These are phyloP conservation scores for Blumeriella jaapii DNA, from an alignment of 2,329 filamentous ascomycete genomes.

Conservation along the genomic window DNA sequence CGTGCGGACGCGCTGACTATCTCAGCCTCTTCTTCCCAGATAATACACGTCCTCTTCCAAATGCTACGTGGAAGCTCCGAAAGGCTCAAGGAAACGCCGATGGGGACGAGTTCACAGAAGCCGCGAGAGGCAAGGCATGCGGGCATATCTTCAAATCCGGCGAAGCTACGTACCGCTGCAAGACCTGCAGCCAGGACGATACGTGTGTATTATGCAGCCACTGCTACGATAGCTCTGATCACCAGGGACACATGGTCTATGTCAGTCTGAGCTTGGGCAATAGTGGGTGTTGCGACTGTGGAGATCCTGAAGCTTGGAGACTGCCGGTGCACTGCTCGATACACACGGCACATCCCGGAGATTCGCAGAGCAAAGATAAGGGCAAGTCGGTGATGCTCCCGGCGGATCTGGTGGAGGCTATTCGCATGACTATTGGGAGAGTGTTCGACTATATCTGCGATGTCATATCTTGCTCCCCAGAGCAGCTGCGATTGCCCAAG, in stretches of 20 bases:
- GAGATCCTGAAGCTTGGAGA: constrained; percentile 89
- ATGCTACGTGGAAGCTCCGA: constrained; percentile 60
- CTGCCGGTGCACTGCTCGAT: constrained; percentile 84
- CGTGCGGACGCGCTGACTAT: constrained; percentile 61
- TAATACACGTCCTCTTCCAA: constrained; percentile 46
- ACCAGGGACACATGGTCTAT: constrained; percentile 83
- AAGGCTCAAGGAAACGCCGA: constrained; percentile 87
- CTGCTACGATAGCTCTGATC: constrained; percentile 92
- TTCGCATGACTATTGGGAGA: constrained; percentile 75
- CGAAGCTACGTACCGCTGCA: constrained; percentile 88
- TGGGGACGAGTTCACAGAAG: constrained; percentile 87
- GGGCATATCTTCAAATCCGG: constrained; percentile 95
- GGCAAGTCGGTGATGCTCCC: constrained; percentile 52
- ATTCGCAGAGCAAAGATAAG: constrained; percentile 43
- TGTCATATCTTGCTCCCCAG: constrained; percentile 93
- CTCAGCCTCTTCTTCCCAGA: constrained; percentile 73
- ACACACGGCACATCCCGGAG: constrained; percentile 54
- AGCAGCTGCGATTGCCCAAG: constrained; percentile 82
- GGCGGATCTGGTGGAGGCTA: constrained; percentile 61
- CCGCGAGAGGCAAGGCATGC: constrained; percentile 83
- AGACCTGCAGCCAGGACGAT: constrained; percentile 87
- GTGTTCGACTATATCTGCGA: constrained; percentile 93
- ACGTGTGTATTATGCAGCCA: constrained; percentile 90
- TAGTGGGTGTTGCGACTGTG: constrained; percentile 94
- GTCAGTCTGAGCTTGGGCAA: constrained; percentile 83